Evolutionary conservation across 306 rosid genomes (phyloP), one percentile per base, ranked within the genome.

Genomic region (Rosa lucieae): DNA sequence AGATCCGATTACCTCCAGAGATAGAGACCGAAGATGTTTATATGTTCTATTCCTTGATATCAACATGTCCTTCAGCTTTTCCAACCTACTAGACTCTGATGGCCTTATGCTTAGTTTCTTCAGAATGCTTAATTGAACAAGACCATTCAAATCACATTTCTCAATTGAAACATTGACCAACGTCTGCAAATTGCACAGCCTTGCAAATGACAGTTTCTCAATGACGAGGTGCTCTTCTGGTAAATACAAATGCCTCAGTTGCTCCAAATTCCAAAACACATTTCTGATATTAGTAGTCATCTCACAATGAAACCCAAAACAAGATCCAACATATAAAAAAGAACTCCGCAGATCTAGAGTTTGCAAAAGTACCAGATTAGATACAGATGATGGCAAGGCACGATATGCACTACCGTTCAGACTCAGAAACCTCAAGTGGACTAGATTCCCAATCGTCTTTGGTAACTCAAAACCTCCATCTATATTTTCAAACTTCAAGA

Each of bases 331-430:
- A 23, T 23, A 23, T 23, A 23, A 23, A 23, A 23, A 23, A 23
- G 26, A 23, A 23, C 26, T 29, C 32, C 32, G 63, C 21, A 42
- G 10, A 17, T 68, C 81, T 8, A 67, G 55, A 21, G 75, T 23
- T 0, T 66, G 83, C 69, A 80, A 20, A 5, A n/a, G 55, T 14
- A 11, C 39, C 18, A 80, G n/a, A 40, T 80, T 73, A 4, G n/a
- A 20, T 7, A 74, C 5, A 6, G 13, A 53, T 9, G 75, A 74
- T 7, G 83, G 70, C 43, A 80, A 1, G 4, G 4, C 3, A 2
- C 0, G 0, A 5, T 66, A 13, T 2, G 0, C 0, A 39, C 51
- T 35, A 13, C 10, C 0, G 8, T 43, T 5, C 3, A 67, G 11
- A 68, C 74, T 67, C 17, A 77, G 42, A 15, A 77, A 68, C 39